Base-by-base conservation (phyloP, 345 rosid genomes). In the Corchorus olitorius region DNA sequence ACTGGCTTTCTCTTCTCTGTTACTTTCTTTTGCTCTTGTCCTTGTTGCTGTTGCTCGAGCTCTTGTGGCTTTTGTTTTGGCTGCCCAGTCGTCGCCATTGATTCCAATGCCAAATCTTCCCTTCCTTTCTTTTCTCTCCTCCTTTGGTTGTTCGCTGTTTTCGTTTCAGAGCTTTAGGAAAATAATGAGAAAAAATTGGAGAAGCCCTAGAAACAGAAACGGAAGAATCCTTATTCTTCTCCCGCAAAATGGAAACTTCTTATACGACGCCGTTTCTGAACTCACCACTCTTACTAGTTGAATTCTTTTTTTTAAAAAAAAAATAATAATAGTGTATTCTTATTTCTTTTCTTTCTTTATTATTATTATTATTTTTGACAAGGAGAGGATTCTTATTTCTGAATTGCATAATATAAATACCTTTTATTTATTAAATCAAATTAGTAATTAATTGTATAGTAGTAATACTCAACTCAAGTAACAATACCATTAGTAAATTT, bases 1-100 rank as follows among this genome's bases (percentile, higher is more conserved):
- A 91, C 90, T 0, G 93, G 95, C 84, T 91, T 91, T 75, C 86
- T 79, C 86, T 87, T 87, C 86, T 84, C 89, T 70, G 27, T 78
- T 16, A 27, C n/a, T 20, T 33, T 73, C 46, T 50, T 70, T 8
- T 80, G 80, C 39, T 70, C 55, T 4, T 58, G 84, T 37, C 75
- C 73, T 66, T 71, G 80, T 12, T 75, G 68, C 69, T 75, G 80
- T 20, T 14, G 73, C 22, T 33, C 53, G 53, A 54, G 76, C 67
- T 73, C 27, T 62, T 67, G 56, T 48, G 4, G 6, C 6, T 53
- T 39, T 17, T 76, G 79, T 41, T 46, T 62, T 80, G 75, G 78
- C 81, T 76, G 75, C 77, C 65, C 3, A 64, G 56, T 49, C 77
- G 82, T 27, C 71, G 76, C 77, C 60, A 60, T 75, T 65, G 80